Evolutionary conservation across 805 yeast species (phyloP).

Genomic region (Kazachstania bromeliacearum): DNA sequence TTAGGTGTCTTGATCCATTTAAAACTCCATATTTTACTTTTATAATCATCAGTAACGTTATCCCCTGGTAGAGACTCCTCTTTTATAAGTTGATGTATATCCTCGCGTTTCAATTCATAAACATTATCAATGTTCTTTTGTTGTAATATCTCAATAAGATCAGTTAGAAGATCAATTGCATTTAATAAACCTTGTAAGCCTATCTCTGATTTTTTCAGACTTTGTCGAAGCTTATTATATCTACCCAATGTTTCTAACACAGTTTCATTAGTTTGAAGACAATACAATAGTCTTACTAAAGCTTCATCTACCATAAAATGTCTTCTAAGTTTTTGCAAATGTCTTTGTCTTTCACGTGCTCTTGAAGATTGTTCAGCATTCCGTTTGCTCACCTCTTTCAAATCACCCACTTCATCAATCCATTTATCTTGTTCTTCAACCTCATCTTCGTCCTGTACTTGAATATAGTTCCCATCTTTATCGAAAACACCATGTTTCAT

Average conservation of each 20-base stretch:
- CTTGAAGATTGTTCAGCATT: slow-evolving; percentile 5
- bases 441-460: slow-evolving; percentile 2
- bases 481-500: slow-evolving; percentile 42
- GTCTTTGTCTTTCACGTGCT: slow-evolving; percentile 18
- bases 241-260: slow-evolving; percentile 39
- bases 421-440: slow-evolving; percentile 13
- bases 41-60: slow-evolving; percentile 11
- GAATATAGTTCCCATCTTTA: slow-evolving; percentile 39
- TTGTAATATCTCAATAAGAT: slow-evolving; percentile 34
- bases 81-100: slow-evolving; percentile 23
- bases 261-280: slow-evolving; percentile 40
- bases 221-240: slow-evolving; percentile 24
- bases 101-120: slow-evolving; percentile 38
- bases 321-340: slow-evolving; percentile 11
- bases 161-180: slow-evolving; percentile 35
- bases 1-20: slow-evolving; percentile 32
- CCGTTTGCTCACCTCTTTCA: slow-evolving; percentile 9
- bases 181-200: slow-evolving; percentile 4
- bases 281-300: slow-evolving; percentile 27
- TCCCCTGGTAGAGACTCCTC: slow-evolving; percentile 23
- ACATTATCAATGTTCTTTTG: slow-evolving; percentile 33
- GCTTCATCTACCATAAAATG: slow-evolving; percentile 20
- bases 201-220: slow-evolving; percentile 6
- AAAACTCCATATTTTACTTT: slow-evolving; percentile 33
- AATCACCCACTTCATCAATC: slow-evolving; percentile 17